Conservation (phyloP, 2,329 filamentous ascomycete genomes). For the Fusarium setosum region DNA sequence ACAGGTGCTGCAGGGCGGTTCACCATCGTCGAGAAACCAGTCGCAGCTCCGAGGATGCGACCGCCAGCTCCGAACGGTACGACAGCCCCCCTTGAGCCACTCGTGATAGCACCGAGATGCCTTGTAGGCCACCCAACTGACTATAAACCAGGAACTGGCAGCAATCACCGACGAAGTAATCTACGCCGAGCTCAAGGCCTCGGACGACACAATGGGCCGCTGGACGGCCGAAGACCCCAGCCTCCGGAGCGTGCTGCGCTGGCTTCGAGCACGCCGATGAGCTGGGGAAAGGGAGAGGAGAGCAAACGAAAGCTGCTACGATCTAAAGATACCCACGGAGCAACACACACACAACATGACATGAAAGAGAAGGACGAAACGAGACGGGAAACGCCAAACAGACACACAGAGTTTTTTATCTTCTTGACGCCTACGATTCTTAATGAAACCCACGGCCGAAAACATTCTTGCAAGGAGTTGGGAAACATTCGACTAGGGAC, state of each 20-base stretch:
- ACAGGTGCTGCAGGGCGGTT: conserved; percentile 62
- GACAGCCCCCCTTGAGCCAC: conserved; percentile 39
- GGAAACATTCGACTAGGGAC: background rate
- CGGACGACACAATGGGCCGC: conserved; percentile 66
- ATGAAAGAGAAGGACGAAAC: conserved; percentile 4
- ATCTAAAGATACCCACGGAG: conserved; percentile 25
- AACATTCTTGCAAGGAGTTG: conserved; percentile 23
- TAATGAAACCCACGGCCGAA: conserved; percentile 36
- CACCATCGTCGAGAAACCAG: conserved; percentile 59
- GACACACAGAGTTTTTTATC: conserved; percentile 26
- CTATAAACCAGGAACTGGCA: conserved; percentile 59
- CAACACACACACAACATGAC: conserved; percentile 7
- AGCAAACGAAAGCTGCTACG: conserved; percentile 17
- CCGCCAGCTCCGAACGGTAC: conserved; percentile 66
- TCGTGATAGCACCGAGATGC: background rate
- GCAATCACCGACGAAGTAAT: conserved; percentile 69
- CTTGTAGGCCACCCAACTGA: background rate
- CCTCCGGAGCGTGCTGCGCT: conserved; percentile 67
- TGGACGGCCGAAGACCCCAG: conserved; percentile 73
- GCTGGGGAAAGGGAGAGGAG: background rate
- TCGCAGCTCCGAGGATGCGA: conserved; percentile 65
- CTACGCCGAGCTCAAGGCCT: conserved; percentile 65
- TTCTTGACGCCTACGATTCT: conserved; percentile 38
- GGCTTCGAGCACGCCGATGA: conserved; percentile 58
- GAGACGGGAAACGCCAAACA: background rate